phyloP scores from a whole-genome alignment of 441 rosid species.

The Raphanus hybrid region DNA sequence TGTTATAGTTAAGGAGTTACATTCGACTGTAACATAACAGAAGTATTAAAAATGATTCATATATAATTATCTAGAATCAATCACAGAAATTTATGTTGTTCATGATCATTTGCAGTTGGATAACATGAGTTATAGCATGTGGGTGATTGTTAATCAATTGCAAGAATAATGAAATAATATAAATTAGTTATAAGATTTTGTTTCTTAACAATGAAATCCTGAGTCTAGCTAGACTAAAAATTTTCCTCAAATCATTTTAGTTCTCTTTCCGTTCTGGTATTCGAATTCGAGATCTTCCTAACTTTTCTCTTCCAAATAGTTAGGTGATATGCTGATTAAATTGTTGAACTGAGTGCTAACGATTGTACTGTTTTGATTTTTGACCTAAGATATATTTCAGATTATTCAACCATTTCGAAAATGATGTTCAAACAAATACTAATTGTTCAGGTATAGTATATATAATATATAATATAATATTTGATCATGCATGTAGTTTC shows the following conservation, averaged over 20 bases:
- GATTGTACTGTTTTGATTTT: background rate
- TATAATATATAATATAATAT: background rate
- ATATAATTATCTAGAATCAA: background rate
- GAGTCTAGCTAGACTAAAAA: background rate
- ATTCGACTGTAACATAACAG: constrained; percentile 39
- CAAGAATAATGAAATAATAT: constrained; percentile 5
- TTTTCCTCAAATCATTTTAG: background rate
- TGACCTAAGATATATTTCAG: background rate
- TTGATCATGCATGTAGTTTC: background rate
- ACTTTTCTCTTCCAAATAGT: background rate
- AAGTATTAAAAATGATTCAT: constrained; percentile 16
- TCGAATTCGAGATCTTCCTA: background rate
- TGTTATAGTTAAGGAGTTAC: constrained; percentile 46
- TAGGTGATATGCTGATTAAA: background rate
- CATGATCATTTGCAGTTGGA: background rate
- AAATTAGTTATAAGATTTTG: too few species aligned
- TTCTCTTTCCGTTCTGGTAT: background rate
- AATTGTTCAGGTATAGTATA: background rate
- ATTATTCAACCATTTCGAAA: background rate
- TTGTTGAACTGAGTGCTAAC: background rate
- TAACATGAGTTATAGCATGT: background rate
- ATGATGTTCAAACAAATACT: background rate
- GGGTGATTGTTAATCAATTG: constrained; percentile 13
- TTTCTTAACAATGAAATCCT: background rate
- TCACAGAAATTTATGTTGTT: background rate